These are phyloP conservation scores for Zymoseptoria brevis DNA, from an alignment of 2,329 filamentous ascomycete species.

Conservation along the genomic window DNA sequence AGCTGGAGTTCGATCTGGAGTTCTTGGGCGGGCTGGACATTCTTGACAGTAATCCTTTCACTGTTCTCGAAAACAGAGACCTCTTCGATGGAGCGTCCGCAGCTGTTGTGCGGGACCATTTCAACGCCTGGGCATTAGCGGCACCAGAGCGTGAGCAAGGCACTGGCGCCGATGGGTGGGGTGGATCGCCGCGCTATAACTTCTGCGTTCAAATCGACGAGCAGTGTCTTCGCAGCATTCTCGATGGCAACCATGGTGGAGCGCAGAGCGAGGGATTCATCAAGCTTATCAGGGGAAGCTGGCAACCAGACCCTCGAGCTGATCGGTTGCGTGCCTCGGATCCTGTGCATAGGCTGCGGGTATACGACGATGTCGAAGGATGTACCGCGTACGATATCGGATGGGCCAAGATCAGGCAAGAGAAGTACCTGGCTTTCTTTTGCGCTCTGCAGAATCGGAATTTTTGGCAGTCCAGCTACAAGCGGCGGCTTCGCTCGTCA, in stretches of 20 bases:
- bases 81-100: not conserved
- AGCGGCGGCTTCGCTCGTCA: not conserved
- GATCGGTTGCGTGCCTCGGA: not conserved
- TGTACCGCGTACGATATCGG: not conserved
- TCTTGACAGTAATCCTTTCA: not conserved
- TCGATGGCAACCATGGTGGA: not conserved
- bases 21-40: not conserved
- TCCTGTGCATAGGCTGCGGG: not conserved
- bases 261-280: not conserved
- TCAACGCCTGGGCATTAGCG: not conserved
- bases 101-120: not conserved
- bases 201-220: not conserved
- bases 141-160: not conserved
- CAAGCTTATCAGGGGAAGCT: not conserved
- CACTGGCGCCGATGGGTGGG: not conserved
- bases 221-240: not conserved
- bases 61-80: not conserved
- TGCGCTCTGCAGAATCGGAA: not conserved
- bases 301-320: not conserved
- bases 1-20: not conserved
- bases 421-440: not conserved
- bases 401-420: not conserved
- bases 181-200: not conserved
- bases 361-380: not conserved
- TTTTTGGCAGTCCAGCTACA: not conserved